Conservation (phyloP, 345 rosid genomes). For the Boechera stricta region DNA sequence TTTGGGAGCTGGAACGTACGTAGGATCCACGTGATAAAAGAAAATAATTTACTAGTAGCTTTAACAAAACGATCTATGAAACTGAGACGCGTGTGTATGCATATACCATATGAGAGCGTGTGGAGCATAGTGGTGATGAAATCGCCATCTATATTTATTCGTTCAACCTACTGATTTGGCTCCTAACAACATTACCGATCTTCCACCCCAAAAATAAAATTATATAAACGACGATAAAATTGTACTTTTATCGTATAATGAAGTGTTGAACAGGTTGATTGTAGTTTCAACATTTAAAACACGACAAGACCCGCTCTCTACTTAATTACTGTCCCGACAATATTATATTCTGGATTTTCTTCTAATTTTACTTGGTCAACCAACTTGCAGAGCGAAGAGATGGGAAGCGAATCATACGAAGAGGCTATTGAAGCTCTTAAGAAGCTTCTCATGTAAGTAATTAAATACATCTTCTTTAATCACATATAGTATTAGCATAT, state of each 20-base stretch:
- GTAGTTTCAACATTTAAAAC: slow-evolving; percentile 30
- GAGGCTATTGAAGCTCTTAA: slow-evolving; percentile 90
- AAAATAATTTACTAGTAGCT: slow-evolving; percentile 24
- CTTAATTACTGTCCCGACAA: slow-evolving; percentile 9
- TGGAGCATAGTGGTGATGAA: slow-evolving; percentile 31
- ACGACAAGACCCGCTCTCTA: slow-evolving; percentile 21
- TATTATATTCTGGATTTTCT: not conserved
- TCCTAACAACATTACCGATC: slow-evolving; percentile 35
- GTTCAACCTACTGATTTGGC: slow-evolving; percentile 37
- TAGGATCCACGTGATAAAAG: slow-evolving; percentile 44
- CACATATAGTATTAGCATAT: not conserved
- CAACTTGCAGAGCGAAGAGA: slow-evolving; percentile 68
- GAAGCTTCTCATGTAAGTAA: slow-evolving; percentile 72
- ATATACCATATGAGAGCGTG: slow-evolving; percentile 29
- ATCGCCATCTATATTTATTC: slow-evolving; percentile 41
- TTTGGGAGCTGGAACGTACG: slow-evolving; percentile 31
- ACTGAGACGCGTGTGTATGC: slow-evolving; percentile 31
- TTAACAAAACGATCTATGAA: slow-evolving; percentile 25
- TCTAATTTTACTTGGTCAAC: slow-evolving; percentile 17
- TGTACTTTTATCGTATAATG: slow-evolving; percentile 20
- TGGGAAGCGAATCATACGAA: slow-evolving; percentile 76
- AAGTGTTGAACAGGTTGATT: slow-evolving; percentile 36
- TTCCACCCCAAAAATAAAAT: not conserved
- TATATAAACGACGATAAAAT: not conserved
- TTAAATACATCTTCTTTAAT: not conserved